Conservation (phyloP, 208 protist genomes). For the Crithidia thermophila region DNA sequence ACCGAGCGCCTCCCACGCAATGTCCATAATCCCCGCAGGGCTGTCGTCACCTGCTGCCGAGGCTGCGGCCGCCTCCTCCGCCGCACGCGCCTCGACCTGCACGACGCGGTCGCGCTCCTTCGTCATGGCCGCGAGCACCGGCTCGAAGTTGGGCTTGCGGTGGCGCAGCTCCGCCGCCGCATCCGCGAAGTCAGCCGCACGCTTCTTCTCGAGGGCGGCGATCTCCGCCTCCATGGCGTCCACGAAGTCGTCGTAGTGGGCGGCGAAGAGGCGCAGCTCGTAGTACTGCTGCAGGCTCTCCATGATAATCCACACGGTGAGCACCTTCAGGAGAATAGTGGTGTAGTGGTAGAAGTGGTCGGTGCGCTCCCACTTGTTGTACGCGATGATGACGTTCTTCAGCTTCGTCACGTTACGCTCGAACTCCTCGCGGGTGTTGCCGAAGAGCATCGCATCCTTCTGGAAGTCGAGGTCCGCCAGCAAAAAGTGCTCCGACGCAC, state of each 20-base stretch:
- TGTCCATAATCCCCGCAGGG: conserved; percentile 1
- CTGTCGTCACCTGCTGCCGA: background rate
- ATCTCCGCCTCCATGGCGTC: conserved; percentile 67
- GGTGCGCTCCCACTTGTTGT: conserved; percentile 82
- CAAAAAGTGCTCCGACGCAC: conserved; percentile 82
- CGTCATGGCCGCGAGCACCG: conserved; percentile 54
- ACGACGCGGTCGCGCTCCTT: conserved; percentile 46
- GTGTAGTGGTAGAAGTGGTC: conserved; percentile 89
- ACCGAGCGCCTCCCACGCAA: conserved; percentile 26
- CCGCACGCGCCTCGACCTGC: background rate
- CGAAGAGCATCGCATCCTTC: conserved; percentile 85
- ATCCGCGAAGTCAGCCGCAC: conserved; percentile 41
- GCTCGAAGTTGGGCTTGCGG: conserved; percentile 60
- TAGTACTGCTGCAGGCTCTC: conserved; percentile 85
- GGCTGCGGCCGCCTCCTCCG: background rate
- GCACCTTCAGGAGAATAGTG: conserved; percentile 63
- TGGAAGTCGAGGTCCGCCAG: conserved; percentile 89
- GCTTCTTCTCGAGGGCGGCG: conserved; percentile 34
- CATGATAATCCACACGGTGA: conserved; percentile 75
- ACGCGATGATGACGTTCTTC: conserved; percentile 81
- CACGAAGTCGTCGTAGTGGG: conserved; percentile 73
- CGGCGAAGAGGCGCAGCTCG: conserved; percentile 66
- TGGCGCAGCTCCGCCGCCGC: conserved; percentile 46
- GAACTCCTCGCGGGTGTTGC: conserved; percentile 82
- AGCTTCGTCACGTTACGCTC: conserved; percentile 79